These are phyloP conservation scores for Astrephomene gubernaculifera DNA, from an alignment of 139 green algal genomes.

Conservation along the genomic window DNA sequence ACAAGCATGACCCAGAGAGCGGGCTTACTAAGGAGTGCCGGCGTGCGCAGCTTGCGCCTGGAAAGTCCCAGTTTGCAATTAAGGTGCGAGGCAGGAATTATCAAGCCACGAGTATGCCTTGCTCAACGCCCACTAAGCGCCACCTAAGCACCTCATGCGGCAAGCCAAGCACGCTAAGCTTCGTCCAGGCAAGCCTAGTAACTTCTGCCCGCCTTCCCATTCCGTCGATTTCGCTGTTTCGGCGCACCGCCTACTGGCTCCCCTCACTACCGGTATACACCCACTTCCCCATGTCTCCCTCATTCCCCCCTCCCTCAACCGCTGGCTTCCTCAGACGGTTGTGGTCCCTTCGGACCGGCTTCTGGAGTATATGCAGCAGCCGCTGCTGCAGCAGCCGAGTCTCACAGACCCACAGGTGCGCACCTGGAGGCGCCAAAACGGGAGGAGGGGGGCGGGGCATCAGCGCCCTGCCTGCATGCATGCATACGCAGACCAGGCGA, in stretches of 20 bases:
- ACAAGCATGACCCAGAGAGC: conserved; percentile 11
- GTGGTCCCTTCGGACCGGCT: conserved; percentile 1
- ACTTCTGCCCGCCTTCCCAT: background rate
- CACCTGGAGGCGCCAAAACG: background rate
- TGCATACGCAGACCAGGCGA: background rate
- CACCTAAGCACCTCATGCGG: background rate
- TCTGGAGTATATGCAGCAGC: background rate
- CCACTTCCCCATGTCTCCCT: background rate
- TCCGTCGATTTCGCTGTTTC: background rate
- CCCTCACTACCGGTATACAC: background rate
- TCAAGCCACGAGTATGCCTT: background rate
- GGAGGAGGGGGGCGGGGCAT: too few relatives aligned
- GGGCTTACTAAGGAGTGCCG: conserved; percentile 2
- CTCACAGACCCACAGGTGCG: background rate
- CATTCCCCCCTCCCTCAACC: background rate
- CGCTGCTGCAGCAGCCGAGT: conserved; percentile 2
- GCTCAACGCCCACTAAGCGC: background rate
- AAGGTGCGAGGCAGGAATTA: background rate
- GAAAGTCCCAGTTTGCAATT: background rate
- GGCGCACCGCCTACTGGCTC: background rate
- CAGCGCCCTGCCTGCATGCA: background rate
- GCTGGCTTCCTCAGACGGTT: background rate
- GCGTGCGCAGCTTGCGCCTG: background rate
- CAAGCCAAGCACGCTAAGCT: background rate
- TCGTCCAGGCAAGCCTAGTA: background rate